Base-by-base conservation (phyloP, 257 asterid genomes). In the Solanum rostratum region DNA sequence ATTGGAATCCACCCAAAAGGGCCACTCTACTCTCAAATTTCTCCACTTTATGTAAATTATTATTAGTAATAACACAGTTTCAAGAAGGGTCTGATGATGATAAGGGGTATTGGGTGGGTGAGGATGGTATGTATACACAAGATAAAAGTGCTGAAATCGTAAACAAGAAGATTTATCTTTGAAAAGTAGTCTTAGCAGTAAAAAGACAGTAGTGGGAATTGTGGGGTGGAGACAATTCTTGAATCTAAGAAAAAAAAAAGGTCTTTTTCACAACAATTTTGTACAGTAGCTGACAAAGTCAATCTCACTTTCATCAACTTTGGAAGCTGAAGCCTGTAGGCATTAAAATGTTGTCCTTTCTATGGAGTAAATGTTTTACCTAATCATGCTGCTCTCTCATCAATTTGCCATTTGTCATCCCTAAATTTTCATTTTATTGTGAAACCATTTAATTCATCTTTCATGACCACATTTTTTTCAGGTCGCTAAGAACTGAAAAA, bases 141-240 rank as follows among this genome's bases (percentile, higher is more conserved):
- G 71, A 68, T 6, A n/a, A n/a, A 87, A 49, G 14, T 84, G 85
- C 71, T 87, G 78, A 86, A 86, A 87, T 29, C 88, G 91, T 86
- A 89, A 88, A 86, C 62, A 78, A 79, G 85, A 88, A 88, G 92
- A 89, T 88, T 86, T 27, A 66, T 84, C 15, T 43, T 10, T 37
- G 60, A 13, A 59, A 55, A 43, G 7, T 59, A 39, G 18, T 39
- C 15, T 19, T 27, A 8, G 12, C 39, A 30, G 18, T 30, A 82
- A 39, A 60, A 83, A 85, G 66, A 30, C 46, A 41, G 16, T 27
- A 33, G 14, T 83, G 83, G 80, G 82, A 55, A 83, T 81, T 27
- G 86, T 84, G 86, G 37, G 85, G 86, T 80, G 87, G 89, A 89
- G 41, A 84, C 90, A 66, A 4, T 60, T 86, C 24, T 29, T 83